Percentiles rank a stretch among this genome's conserved stretches.
Evolutionary conservation across 352 stramenopile species (phyloP).

Genomic region (Globisporangium nodosum): DNA sequence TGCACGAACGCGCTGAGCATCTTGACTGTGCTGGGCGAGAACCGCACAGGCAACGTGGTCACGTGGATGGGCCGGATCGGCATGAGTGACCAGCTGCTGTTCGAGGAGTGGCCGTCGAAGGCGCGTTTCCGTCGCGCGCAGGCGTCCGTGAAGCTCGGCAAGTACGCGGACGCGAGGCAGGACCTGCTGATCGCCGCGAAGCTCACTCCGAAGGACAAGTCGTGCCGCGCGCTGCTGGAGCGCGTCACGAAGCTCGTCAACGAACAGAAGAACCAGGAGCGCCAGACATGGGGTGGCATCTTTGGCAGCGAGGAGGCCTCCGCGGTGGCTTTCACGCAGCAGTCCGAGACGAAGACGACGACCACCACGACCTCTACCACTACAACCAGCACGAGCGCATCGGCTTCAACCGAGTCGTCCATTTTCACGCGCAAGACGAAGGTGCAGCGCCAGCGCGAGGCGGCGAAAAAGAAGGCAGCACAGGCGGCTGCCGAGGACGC

Average conservation of each 20-base stretch:
- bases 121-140: slow-evolving; percentile 79
- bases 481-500: slow-evolving; percentile 2
- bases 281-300: slow-evolving; percentile 76
- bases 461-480: slow-evolving; percentile 3
- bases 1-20: slow-evolving; percentile 83
- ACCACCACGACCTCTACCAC: slow-evolving; percentile 14
- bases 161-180: slow-evolving; percentile 65
- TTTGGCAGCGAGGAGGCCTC: slow-evolving; percentile 29
- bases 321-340: slow-evolving; percentile 10
- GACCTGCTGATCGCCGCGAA: slow-evolving; percentile 76
- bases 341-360: slow-evolving; percentile 15
- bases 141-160: slow-evolving; percentile 67
- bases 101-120: slow-evolving; percentile 84
- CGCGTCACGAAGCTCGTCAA: slow-evolving; percentile 61
- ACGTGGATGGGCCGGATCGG: slow-evolving; percentile 81
- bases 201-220: slow-evolving; percentile 79
- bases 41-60: slow-evolving; percentile 74
- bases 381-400: neutral
- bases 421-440: slow-evolving; percentile 78
- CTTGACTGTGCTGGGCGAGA: slow-evolving; percentile 66
- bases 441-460: slow-evolving; percentile 25
- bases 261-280: slow-evolving; percentile 75
- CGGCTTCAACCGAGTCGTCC: slow-evolving; percentile 27
- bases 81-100: slow-evolving; percentile 73
- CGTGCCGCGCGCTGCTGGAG: slow-evolving; percentile 69